Percentiles rank a stretch among this genome's conserved stretches.
Evolutionary conservation across 2,329 filamentous ascomycete genomes (phyloP).

Genomic region (Hypoxylon sp.): DNA sequence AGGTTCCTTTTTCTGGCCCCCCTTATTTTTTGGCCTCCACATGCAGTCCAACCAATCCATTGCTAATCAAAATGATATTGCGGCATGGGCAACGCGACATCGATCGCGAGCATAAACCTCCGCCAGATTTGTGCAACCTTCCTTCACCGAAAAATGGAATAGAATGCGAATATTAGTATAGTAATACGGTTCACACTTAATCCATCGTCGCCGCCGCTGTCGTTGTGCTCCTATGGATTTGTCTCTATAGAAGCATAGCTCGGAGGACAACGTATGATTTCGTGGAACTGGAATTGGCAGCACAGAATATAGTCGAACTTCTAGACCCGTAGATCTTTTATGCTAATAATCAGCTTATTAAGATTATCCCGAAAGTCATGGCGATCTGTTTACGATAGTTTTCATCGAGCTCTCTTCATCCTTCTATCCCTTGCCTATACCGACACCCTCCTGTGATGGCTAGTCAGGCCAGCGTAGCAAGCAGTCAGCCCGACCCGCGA

Average conservation of each 20-base stretch:
- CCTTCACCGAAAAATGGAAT: too few relatives aligned
- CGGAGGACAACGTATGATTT: conserved; percentile 1
- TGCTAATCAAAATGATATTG: too few relatives aligned
- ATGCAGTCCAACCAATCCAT: conserved; percentile 6
- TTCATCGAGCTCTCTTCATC: neutral
- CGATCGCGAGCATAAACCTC: conserved; percentile 21
- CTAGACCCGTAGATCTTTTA: conserved; percentile 11
- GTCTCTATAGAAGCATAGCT: neutral
- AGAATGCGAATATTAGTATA: too few relatives aligned
- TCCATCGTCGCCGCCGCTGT: too few relatives aligned
- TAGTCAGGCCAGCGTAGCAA: conserved; percentile 48
- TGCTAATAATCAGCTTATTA: conserved; percentile 4
- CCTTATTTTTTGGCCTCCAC: neutral
- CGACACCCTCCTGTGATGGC: conserved; percentile 36
- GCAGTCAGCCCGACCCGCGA: conserved; percentile 50
- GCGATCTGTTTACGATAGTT: conserved; percentile 19
- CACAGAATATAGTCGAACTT: too few relatives aligned
- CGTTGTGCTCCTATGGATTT: too few relatives aligned
- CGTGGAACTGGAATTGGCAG: conserved; percentile 1
- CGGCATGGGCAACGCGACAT: conserved; percentile 18
- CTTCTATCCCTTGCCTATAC: neutral
- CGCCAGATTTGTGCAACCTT: conserved; percentile 15
- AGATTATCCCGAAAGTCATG: conserved; percentile 21
- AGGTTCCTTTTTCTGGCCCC: conserved; percentile 3
- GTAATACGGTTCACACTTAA: too few relatives aligned